Percentiles rank a stretch among this genome's conserved stretches.
Evolutionary conservation across 169 alveolate species (phyloP).

Genomic region (Cryptosporidium andersoni): DNA sequence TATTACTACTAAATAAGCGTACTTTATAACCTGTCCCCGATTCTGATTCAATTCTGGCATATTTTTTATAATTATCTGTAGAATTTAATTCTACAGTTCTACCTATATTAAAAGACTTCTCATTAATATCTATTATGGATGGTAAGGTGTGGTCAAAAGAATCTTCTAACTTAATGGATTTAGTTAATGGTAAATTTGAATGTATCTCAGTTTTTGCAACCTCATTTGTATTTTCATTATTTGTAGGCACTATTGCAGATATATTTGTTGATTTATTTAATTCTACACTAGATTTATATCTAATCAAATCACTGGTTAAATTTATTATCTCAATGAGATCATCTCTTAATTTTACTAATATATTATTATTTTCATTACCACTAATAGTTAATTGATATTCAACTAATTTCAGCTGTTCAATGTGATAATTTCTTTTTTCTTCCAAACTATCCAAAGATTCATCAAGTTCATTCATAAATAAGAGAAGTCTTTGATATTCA

Average conservation of each 20-base stretch:
- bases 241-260: too few relatives aligned
- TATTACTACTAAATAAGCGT: conserved; percentile 2
- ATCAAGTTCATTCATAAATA: conserved; percentile 4
- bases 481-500: neutral
- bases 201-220: neutral
- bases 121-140: conserved; percentile 16
- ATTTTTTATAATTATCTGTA: neutral
- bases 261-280: too few relatives aligned
- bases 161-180: conserved; percentile 6
- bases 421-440: conserved; percentile 1
- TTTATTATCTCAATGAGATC: conserved; percentile 27
- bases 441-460: conserved; percentile 14
- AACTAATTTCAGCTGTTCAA: conserved; percentile 11
- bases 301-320: conserved; percentile 11
- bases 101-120: neutral
- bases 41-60: neutral
- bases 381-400: neutral
- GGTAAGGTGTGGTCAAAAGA: conserved; percentile 14
- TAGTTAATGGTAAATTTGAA: neutral
- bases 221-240: neutral
- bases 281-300: neutral
- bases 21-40: neutral
- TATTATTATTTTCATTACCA: neutral
- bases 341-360: conserved; percentile 2
- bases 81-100: conserved; percentile 3